Conservation (phyloP, 2,329 filamentous ascomycete species). For the Fusarium transvaalense region DNA sequence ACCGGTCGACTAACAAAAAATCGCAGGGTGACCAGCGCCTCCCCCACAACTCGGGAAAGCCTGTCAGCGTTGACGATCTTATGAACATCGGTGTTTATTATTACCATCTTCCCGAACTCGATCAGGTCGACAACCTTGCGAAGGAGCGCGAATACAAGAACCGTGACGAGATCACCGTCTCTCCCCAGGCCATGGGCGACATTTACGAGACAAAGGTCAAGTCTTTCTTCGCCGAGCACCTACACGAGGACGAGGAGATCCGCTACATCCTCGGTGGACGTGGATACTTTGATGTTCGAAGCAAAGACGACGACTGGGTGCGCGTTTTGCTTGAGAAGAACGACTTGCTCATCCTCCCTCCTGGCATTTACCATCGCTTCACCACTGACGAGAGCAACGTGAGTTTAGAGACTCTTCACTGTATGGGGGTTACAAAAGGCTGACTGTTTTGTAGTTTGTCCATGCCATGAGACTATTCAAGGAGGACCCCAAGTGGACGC, state of each 20-base stretch:
- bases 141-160: constrained; percentile 86
- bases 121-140: constrained; percentile 80
- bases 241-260: constrained; percentile 99
- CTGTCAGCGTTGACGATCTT: constrained; percentile 75
- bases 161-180: constrained; percentile 92
- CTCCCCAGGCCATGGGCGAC: constrained; percentile 85
- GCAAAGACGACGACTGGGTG: constrained; percentile 87
- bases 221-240: constrained; percentile 92
- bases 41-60: constrained; percentile 85
- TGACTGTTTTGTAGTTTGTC: constrained; percentile 74
- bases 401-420: constrained; percentile 53
- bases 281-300: constrained; percentile 94
- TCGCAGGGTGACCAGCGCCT: constrained; percentile 90
- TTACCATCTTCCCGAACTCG: constrained; percentile 73
- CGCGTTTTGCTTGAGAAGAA: constrained; percentile 85
- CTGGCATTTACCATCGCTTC: constrained; percentile 97
- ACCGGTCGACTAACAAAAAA: constrained; percentile 17
- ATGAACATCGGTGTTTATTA: constrained; percentile 83
- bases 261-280: constrained; percentile 89
- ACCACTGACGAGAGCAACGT: constrained; percentile 94
- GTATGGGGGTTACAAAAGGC: not conserved
- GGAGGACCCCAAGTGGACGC: constrained; percentile 98
- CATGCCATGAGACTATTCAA: constrained; percentile 97
- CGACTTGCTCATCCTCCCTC: constrained; percentile 92
- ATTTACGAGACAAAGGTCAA: constrained; percentile 94